phyloP scores from a whole-genome alignment of 345 rosid species.

The Conringia planisiliqua region DNA sequence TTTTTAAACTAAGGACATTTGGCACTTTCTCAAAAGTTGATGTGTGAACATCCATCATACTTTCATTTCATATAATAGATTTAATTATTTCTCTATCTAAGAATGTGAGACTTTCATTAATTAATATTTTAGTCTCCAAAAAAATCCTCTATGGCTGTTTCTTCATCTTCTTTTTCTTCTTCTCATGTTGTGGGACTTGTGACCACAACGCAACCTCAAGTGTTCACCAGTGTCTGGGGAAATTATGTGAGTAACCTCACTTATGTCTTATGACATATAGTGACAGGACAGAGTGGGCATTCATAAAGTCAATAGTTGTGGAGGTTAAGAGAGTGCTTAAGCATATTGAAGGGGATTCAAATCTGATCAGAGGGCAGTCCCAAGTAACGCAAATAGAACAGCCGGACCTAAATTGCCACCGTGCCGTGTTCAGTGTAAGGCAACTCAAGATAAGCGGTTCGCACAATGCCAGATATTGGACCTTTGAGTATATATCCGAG shows the following conservation, averaged over 20 bases:
- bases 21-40: no score
- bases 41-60: no score
- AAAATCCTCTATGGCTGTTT: not conserved
- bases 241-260: not conserved
- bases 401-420: not conserved
- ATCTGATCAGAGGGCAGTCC: not conserved
- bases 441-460: not conserved
- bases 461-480: conserved; percentile 2
- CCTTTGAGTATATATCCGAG: not conserved
- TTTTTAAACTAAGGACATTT: no score
- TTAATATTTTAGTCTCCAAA: no score
- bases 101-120: no score
- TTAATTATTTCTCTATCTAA: no score
- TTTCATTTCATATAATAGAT: no score
- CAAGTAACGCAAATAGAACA: not conserved
- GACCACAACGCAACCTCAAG: not conserved
- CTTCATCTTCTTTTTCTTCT: not conserved
- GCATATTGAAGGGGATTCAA: not conserved
- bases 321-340: conserved; percentile 4
- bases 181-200: not conserved
- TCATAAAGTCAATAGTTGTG: not conserved
- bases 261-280: not conserved
- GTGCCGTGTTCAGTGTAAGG: not conserved
- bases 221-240: no score
- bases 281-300: not conserved